Evolutionary conservation across 2,329 filamentous ascomycete species (phyloP), one percentile per base, ranked within the genome.

Genomic region (Ceratocystis alfenasii): DNA sequence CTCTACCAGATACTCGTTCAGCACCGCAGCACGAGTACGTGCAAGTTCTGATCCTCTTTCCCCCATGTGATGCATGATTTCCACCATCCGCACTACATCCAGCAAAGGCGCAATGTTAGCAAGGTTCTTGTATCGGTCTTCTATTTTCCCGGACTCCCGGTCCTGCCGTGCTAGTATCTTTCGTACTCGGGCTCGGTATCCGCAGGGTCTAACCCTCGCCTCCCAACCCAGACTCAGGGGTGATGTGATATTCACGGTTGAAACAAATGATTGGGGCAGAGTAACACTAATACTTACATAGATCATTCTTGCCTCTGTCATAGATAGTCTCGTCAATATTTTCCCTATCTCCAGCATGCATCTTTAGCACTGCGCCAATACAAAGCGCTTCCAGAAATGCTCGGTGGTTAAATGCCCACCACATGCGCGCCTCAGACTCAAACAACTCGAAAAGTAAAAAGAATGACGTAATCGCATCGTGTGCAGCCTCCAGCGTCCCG

Each of bases 381-480:
- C 83, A 89, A 72, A 86, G 73, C 41, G 87, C 87, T 76, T 92
- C 88, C 64, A 92, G 79, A 72, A 92, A 92, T 0, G 88, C 88
- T 1, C 89, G 79, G 72, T 92, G 89, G 73, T 90, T 89, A 70
- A 91, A 90, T 0, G 90, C 87, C 88, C 88, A 93, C 88, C 88
- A 92, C 0, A 91, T 88, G 15, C 85, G 81, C 1, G 87, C 87
- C 76, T 93, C 89, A 17, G 78, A 78, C 70, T 87, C 83, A 68
- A 91, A 85, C 12, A 89, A 76, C 46, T 77, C 78, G 74, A 86
- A 89, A 5, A 84, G 79, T 66, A 90, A 79, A 73, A 92, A 91
- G 72, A 91, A 93, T 1, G 87, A 79, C 57, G 80, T 81, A 60
- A 93, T 83, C 3, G 88, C 88, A 72, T 88, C 87, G 70, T 90